These are phyloP conservation scores for Ascochyta pisi DNA, from an alignment of 2,329 filamentous ascomycete species.

Conservation along the genomic window DNA sequence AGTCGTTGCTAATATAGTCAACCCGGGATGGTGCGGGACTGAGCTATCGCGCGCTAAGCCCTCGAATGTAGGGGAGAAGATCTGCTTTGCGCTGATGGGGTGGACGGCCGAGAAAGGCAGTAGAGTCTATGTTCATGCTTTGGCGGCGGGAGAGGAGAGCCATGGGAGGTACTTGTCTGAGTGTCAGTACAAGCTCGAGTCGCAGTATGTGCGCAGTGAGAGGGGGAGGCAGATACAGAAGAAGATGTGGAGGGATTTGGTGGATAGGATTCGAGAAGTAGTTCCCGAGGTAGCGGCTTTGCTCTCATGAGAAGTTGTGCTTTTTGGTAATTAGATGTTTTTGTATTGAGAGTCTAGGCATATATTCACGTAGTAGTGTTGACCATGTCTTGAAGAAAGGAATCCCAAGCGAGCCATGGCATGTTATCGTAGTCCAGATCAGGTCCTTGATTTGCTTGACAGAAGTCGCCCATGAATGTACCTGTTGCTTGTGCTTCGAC, in stretches of 20 bases:
- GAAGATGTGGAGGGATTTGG: slow-evolving; percentile 13
- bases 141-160: slow-evolving; percentile 12
- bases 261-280: not conserved
- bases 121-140: slow-evolving; percentile 11
- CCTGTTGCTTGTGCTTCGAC: too few species aligned
- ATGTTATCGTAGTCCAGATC: not conserved
- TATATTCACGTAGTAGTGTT: not conserved
- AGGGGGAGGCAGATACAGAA: slow-evolving; percentile 7
- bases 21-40: slow-evolving; percentile 16
- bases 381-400: slow-evolving; percentile 8
- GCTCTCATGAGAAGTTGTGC: not conserved
- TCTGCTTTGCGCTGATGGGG: slow-evolving; percentile 13
- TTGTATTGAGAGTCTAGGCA: too few species aligned
- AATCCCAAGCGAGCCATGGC: slow-evolving; percentile 2
- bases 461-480: too few species aligned
- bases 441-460: too few species aligned
- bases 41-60: slow-evolving; percentile 17
- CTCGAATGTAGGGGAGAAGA: not conserved
- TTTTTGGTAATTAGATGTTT: too few species aligned
- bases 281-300: slow-evolving; percentile 1
- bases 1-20: slow-evolving; percentile 12
- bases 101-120: slow-evolving; percentile 18
- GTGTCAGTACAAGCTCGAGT: slow-evolving; percentile 10
- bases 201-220: slow-evolving; percentile 9
- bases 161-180: slow-evolving; percentile 17